A percentile compares a stretch with the other conserved stretches of the same genome.
Evolutionary conservation across 2,329 filamentous ascomycete genomes (phyloP).

Genomic region (Alternaria infectoria): DNA sequence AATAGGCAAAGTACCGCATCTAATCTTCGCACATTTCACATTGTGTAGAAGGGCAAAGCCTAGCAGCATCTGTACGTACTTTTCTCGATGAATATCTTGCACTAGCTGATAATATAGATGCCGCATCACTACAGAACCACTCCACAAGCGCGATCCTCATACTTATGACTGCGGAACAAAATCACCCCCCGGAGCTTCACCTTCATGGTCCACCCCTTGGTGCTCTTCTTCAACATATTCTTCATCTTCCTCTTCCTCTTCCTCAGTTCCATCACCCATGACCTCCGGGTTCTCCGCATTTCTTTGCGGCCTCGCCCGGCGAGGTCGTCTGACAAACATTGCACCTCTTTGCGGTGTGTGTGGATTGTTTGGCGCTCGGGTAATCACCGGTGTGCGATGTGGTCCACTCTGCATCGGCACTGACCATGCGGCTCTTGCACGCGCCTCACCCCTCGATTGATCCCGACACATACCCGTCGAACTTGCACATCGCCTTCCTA

Average conservation of each 20-base stretch:
- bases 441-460: no score
- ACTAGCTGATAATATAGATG: not conserved
- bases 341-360: not conserved
- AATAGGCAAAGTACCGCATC: not conserved
- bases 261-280: not conserved
- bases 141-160: no score
- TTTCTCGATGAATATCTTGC: accelerated
- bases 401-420: no score
- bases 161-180: no score
- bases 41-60: not conserved
- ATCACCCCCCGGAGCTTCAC: no score
- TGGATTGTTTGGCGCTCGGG: not conserved
- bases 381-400: not conserved
- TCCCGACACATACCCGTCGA: not conserved
- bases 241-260: not conserved
- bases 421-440: no score
- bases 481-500: not conserved
- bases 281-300: not conserved
- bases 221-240: not conserved
- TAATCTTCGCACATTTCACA: not conserved
- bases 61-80: not conserved
- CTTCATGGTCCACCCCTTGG: no score
- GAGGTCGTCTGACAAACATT: not conserved
- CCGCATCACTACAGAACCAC: no score
- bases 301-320: not conserved